A percentile compares a stretch with the other conserved stretches of the same genome.
phyloP scores from a whole-genome alignment of 306 rosid species.

The Rosa multiflora region DNA sequence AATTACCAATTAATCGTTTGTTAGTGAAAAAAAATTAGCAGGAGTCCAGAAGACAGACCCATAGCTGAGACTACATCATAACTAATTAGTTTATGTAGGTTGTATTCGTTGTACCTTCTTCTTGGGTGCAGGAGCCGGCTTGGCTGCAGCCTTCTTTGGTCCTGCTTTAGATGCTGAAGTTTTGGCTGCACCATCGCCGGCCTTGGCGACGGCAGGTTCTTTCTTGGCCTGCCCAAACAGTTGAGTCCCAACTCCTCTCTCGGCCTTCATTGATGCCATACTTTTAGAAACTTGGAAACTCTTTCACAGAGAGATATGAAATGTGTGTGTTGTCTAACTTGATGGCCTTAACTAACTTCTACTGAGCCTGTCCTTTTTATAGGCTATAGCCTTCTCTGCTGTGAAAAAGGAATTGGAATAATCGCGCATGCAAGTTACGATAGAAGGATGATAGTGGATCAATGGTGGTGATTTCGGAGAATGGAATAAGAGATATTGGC shows the following conservation, averaged over 20 bases:
- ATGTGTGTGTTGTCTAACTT: constrained; percentile 1
- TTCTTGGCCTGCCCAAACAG: constrained; percentile 50
- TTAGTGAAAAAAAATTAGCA: background rate
- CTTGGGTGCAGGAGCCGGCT: constrained; percentile 54
- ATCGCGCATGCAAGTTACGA: background rate
- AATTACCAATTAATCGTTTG: background rate
- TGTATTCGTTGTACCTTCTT: constrained; percentile 45
- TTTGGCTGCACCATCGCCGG: constrained; percentile 24
- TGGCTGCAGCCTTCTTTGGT: constrained; percentile 56
- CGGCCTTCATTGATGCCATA: constrained; percentile 50
- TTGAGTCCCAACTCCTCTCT: constrained; percentile 38
- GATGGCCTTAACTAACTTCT: constrained; percentile 9
- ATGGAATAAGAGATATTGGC: constrained; percentile 10
- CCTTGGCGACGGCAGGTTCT: constrained; percentile 34
- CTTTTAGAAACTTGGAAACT: background rate
- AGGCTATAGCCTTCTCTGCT: constrained; percentile 2
- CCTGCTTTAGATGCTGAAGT: constrained; percentile 47
- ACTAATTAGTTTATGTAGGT: background rate
- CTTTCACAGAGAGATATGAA: constrained; percentile 2
- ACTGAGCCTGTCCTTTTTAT: constrained; percentile 21
- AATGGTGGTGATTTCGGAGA: constrained; percentile 17
- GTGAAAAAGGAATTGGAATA: constrained; percentile 33
- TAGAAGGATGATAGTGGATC: background rate
- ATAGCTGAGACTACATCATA: background rate
- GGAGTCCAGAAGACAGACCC: background rate